Evolutionary conservation across 192 early-diverging fungal genomes (phyloP).

Genomic region (Irineochytrium annulatum): DNA sequence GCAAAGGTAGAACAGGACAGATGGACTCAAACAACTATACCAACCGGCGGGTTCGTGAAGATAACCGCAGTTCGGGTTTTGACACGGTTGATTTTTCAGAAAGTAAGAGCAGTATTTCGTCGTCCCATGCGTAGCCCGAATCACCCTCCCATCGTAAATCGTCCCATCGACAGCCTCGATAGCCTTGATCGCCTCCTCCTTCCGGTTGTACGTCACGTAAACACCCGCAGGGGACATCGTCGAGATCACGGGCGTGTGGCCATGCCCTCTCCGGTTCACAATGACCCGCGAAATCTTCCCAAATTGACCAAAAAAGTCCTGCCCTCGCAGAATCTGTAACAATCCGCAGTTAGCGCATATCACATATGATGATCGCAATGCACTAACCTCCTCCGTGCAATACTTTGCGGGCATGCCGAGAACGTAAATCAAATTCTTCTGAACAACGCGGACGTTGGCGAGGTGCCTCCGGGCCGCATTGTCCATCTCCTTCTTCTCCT

Average conservation of each 20-base stretch:
- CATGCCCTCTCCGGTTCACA: slow-evolving; percentile 70
- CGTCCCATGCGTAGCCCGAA: slow-evolving; percentile 92
- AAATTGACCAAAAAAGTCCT: slow-evolving; percentile 97
- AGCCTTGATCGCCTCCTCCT: slow-evolving; percentile 88
- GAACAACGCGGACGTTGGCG: slow-evolving; percentile 88
- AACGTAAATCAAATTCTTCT: slow-evolving; percentile 97
- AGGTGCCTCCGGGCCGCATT: slow-evolving; percentile 75
- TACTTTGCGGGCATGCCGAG: slow-evolving; percentile 84
- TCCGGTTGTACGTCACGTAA: slow-evolving; percentile 86
- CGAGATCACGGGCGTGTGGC: slow-evolving; percentile 49
- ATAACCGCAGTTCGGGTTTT: slow-evolving; percentile 92
- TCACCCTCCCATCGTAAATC: slow-evolving; percentile 73
- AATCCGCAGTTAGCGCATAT: neutral
- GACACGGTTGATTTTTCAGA: slow-evolving; percentile 84
- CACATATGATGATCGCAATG: neutral
- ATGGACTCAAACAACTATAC: too few relatives aligned
- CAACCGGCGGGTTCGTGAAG: slow-evolving; percentile 69
- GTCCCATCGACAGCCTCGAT: slow-evolving; percentile 96
- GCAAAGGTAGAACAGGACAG: too few relatives aligned
- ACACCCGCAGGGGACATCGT: slow-evolving; percentile 59
- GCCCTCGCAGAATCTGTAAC: slow-evolving; percentile 65
- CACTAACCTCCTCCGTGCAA: slow-evolving; percentile 79
- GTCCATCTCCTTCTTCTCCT: slow-evolving; percentile 83
- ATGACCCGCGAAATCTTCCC: slow-evolving; percentile 94
- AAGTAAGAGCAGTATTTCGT: slow-evolving; percentile 99